Percentiles rank a stretch among this genome's conserved stretches.
Conservation (phyloP, 169 alveolate species). For the Plasmodium falciparum region DNA sequence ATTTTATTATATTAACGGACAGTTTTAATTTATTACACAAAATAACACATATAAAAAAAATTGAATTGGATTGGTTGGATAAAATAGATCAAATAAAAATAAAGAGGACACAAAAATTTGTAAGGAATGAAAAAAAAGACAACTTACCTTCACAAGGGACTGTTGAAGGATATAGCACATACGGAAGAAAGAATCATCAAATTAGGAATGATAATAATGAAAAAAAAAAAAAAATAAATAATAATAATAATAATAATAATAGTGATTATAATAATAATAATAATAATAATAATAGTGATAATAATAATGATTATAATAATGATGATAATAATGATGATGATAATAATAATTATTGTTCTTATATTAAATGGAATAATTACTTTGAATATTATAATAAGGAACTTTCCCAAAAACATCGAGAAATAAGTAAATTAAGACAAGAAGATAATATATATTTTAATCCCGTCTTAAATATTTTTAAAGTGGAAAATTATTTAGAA, state of each 20-base stretch:
- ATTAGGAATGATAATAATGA: neutral
- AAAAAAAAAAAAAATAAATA: neutral
- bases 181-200: no score
- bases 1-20: constrained; percentile 51
- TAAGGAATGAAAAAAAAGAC: neutral
- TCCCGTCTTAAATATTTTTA: constrained; percentile 60
- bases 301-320: no score
- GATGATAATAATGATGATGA: neutral
- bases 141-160: neutral
- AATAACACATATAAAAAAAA: constrained; percentile 16
- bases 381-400: neutral
- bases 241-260: no score
- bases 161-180: neutral
- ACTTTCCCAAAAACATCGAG: neutral
- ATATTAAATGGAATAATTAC: neutral
- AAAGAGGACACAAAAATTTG: neutral
- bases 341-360: no score
- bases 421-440: constrained; percentile 16
- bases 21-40: constrained; percentile 43
- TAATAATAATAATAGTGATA: neutral
- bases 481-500: constrained; percentile 66
- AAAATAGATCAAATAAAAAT: constrained; percentile 31
- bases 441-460: constrained; percentile 25
- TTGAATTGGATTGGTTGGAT: constrained; percentile 55
- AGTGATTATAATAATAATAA: neutral